Percentiles rank a stretch among this genome's conserved stretches.
Evolutionary conservation across 306 rosid genomes (phyloP).

Genomic region (Vigna trinervia): DNA sequence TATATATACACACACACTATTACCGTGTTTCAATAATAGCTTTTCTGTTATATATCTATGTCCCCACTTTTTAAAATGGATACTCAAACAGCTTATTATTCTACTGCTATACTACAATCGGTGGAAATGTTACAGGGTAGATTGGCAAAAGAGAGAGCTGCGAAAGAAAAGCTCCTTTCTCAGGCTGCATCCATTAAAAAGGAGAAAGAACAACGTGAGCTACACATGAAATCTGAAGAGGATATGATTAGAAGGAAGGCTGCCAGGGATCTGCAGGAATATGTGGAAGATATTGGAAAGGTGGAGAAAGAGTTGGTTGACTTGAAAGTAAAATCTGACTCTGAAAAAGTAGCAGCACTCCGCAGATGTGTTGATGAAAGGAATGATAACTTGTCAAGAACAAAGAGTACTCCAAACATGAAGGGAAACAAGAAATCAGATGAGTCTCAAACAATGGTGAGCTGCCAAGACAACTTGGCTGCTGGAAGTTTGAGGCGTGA

Average conservation of each 20-base stretch:
- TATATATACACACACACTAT: neutral
- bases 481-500: constrained; percentile 56
- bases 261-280: constrained; percentile 47
- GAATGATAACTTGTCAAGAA: constrained; percentile 35
- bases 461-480: constrained; percentile 26
- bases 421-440: constrained; percentile 46
- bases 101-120: constrained; percentile 21
- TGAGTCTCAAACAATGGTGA: constrained; percentile 6
- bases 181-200: constrained; percentile 55
- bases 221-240: constrained; percentile 52
- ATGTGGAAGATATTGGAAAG: constrained; percentile 54
- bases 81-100: constrained; percentile 17
- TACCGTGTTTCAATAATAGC: constrained; percentile 13
- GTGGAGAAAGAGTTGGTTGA: constrained; percentile 56
- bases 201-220: constrained; percentile 56
- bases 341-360: constrained; percentile 59
- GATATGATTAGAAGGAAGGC: constrained; percentile 57
- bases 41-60: constrained; percentile 17
- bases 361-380: constrained; percentile 45
- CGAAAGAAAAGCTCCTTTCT: constrained; percentile 55
- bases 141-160: constrained; percentile 54
- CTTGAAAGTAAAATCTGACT: constrained; percentile 45
- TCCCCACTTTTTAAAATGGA: constrained; percentile 37
- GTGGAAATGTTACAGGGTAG: constrained; percentile 53
- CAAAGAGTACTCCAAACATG: constrained; percentile 20